A percentile compares a stretch with the other conserved stretches of the same genome.
phyloP scores from a whole-genome alignment of 2,329 filamentous ascomycete genomes.

The Gaeumannomyces sp. region DNA sequence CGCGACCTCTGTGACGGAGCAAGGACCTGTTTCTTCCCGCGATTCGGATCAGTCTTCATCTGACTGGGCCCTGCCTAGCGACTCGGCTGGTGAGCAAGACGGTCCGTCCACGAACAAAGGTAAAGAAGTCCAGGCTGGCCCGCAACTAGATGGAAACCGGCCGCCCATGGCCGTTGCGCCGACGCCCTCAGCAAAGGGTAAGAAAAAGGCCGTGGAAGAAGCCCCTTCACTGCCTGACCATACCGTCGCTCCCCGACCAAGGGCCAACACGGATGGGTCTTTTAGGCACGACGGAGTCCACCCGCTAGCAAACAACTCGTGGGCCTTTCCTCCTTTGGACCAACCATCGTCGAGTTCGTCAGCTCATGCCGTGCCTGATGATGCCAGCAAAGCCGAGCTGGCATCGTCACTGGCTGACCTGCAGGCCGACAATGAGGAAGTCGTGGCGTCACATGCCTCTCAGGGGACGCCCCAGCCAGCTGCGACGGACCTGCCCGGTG shows the following conservation, averaged over 20 bases:
- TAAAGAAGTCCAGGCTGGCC: conserved; percentile 12
- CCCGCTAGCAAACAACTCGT: conserved; percentile 53
- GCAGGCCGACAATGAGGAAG: neutral
- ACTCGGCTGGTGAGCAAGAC: conserved; percentile 7
- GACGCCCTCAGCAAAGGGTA: neutral
- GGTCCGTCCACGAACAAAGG: conserved; percentile 16
- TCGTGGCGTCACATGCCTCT: neutral
- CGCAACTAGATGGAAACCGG: neutral
- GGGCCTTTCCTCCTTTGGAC: conserved; percentile 41
- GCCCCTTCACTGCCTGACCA: neutral
- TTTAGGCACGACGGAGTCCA: conserved; percentile 37
- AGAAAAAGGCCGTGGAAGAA: conserved; percentile 6
- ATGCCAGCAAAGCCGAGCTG: neutral
- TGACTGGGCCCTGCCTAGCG: conserved; percentile 7
- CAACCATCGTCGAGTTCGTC: conserved; percentile 24
- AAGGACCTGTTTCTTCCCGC: neutral
- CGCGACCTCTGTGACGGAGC: neutral
- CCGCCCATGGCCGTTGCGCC: too few species aligned
- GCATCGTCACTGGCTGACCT: neutral
- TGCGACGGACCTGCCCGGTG: neutral
- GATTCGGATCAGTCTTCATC: conserved; percentile 2
- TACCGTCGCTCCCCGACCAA: conserved; percentile 30
- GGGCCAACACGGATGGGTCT: conserved; percentile 53
- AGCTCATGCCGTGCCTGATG: neutral
- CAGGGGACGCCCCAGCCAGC: neutral